Evolutionary conservation across 495 filamentous ascomycete species (phyloP).

Genomic region (Trichoderma gamsii): DNA sequence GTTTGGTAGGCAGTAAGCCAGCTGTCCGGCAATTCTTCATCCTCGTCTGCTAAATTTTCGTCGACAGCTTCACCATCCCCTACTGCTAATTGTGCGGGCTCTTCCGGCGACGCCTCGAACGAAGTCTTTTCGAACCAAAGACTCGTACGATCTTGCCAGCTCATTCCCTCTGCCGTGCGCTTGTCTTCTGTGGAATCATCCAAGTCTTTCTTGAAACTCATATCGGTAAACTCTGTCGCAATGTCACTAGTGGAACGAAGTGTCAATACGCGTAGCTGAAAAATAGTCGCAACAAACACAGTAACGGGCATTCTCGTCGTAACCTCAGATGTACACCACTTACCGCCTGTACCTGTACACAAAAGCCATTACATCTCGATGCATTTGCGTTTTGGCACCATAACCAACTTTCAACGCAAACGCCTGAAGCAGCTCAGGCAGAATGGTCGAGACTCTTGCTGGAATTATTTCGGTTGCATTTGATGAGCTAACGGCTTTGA

Average conservation of each 20-base stretch:
- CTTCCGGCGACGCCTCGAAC: neutral
- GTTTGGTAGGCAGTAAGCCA: neutral
- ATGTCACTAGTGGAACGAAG: neutral
- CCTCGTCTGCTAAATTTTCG: neutral
- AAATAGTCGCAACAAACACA: neutral
- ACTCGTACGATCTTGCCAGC: neutral
- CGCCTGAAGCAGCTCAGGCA: neutral
- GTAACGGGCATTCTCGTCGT: neutral
- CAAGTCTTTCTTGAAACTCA: neutral
- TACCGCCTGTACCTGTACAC: neutral
- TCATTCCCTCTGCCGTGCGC: neutral
- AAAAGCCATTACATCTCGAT: neutral
- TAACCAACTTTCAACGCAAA: neutral
- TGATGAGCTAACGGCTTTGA: neutral
- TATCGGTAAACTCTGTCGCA: neutral
- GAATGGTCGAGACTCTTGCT: neutral
- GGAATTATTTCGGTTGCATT: neutral
- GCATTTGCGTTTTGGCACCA: neutral
- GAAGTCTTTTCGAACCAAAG: neutral
- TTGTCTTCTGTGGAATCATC: neutral
- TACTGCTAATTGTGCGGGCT: neutral
- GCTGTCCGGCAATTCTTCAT: neutral
- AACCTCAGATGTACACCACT: neutral
- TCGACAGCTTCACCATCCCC: too few relatives aligned
- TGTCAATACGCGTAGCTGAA: neutral